Evolutionary conservation across 768 basidiomycete genomes (phyloP).

Genomic region (Infundibulicybe gibba): DNA sequence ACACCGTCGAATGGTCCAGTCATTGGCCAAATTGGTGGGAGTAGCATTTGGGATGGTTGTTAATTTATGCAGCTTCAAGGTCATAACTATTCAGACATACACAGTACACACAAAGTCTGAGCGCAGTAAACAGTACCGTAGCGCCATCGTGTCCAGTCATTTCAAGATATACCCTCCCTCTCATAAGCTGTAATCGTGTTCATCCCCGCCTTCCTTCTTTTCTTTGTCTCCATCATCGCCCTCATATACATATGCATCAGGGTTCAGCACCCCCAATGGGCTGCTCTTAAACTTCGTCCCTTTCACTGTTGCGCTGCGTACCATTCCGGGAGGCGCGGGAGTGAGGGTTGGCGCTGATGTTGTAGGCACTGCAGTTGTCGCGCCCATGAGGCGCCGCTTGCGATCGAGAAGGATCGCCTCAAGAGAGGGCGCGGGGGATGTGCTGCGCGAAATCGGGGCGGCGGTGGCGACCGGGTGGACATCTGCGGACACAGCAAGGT

Average conservation of each 20-base stretch:
- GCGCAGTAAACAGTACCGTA: no score
- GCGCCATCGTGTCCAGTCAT: no score
- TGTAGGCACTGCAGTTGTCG: neutral
- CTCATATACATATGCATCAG: neutral
- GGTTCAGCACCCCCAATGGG: constrained; percentile 41
- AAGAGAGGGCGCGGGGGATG: constrained; percentile 53
- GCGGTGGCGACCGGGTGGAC: constrained; percentile 7
- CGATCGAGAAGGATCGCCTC: constrained; percentile 68
- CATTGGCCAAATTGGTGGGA: no score
- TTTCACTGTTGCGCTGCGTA: constrained; percentile 25
- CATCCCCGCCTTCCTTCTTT: neutral
- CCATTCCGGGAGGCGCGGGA: neutral
- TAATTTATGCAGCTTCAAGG: no score
- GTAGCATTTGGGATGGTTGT: no score
- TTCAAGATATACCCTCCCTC: neutral
- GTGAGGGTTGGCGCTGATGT: neutral
- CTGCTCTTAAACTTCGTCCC: constrained; percentile 74
- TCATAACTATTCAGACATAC: no score
- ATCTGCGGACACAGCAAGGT: neutral
- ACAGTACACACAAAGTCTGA: no score
- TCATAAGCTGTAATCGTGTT: neutral
- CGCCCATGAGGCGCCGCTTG: constrained; percentile 44
- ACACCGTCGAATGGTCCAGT: no score
- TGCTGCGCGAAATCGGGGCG: constrained; percentile 24
- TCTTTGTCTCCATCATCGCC: neutral